Conservation (phyloP, 805 yeast species). For the Hanseniaspora clermontiae region DNA sequence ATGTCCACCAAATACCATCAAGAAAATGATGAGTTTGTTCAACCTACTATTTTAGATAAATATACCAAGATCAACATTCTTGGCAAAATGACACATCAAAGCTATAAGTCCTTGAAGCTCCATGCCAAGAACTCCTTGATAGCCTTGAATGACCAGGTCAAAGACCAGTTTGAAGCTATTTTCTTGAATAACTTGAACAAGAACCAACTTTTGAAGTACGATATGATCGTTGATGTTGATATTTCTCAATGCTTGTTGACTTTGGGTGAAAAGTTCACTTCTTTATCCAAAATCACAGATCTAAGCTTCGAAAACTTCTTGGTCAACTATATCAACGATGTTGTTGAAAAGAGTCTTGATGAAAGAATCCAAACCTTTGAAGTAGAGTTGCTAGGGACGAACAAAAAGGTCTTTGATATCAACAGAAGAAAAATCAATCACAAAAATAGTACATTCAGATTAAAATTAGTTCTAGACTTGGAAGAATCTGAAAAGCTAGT, state of each 20-base stretch:
- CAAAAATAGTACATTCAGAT: conserved; percentile 29
- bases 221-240: conserved; percentile 39
- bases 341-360: conserved; percentile 47
- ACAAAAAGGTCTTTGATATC: conserved; percentile 25
- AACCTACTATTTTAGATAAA: conserved; percentile 67
- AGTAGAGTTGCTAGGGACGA: conserved; percentile 20
- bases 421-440: conserved; percentile 37
- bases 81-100: conserved; percentile 64
- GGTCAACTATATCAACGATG: conserved; percentile 45
- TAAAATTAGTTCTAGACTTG: conserved; percentile 62
- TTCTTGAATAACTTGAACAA: conserved; percentile 50
- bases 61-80: conserved; percentile 64
- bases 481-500: conserved; percentile 67
- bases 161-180: conserved; percentile 69
- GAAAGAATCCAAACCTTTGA: conserved; percentile 31
- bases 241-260: conserved; percentile 28
- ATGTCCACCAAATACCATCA: neutral
- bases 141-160: conserved; percentile 63
- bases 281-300: conserved; percentile 60
- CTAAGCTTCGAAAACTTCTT: conserved; percentile 56
- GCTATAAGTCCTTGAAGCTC: conserved; percentile 48
- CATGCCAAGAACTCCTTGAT: conserved; percentile 58
- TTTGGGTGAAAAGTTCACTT: conserved; percentile 42
- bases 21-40: conserved; percentile 38
- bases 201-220: conserved; percentile 49